Evolutionary conservation across 2,329 filamentous ascomycete species (phyloP).

Genomic region (Fusarium napiforme): DNA sequence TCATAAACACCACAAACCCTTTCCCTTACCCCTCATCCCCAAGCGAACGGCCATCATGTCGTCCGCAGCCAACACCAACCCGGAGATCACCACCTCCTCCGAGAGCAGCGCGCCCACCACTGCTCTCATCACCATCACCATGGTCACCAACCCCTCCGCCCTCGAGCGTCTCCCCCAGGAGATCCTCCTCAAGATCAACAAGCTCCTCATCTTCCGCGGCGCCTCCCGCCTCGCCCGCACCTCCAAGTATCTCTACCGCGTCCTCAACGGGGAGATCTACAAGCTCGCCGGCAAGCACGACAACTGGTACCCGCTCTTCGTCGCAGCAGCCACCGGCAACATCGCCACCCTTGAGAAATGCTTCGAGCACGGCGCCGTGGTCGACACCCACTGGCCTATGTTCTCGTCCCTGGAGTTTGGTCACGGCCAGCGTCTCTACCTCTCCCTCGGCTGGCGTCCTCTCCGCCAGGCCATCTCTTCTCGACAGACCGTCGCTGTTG

Average conservation of each 20-base stretch:
- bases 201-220: neutral
- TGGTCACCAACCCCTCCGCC: neutral
- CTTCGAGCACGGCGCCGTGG: neutral
- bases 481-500: neutral
- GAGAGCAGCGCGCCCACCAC: neutral
- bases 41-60: neutral
- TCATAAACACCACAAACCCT: accelerated
- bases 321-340: neutral
- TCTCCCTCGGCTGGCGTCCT: neutral
- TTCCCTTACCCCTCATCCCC: neutral
- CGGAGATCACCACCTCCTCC: accelerated
- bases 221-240: neutral
- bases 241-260: neutral
- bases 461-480: neutral
- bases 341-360: neutral
- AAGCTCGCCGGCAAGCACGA: neutral
- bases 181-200: neutral
- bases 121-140: neutral
- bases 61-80: neutral
- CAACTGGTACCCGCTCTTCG: neutral
- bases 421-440: neutral
- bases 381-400: neutral
- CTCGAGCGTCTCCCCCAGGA: neutral
- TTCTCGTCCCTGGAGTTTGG: neutral
- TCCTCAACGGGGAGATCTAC: neutral